phyloP scores from a whole-genome alignment of 495 filamentous ascomycete species.

The Penicillium paradoxum region DNA sequence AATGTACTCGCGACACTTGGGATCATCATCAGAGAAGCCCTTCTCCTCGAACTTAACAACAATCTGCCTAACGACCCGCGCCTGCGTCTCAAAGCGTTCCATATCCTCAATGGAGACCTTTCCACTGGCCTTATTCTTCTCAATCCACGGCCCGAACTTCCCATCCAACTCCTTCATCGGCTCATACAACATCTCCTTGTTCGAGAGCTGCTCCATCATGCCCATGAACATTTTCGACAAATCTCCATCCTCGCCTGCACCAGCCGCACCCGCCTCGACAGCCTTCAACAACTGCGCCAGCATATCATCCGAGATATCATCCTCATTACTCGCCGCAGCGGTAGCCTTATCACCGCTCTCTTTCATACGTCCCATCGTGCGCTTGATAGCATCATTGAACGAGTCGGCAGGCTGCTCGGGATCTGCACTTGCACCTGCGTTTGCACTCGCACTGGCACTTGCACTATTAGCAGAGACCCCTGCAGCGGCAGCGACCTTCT shows the following conservation, averaged over 20 bases:
- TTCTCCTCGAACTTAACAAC: conserved; percentile 78
- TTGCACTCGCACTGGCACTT: conserved; percentile 8
- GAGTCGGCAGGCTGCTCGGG: conserved; percentile 42
- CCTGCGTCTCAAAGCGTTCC: conserved; percentile 75
- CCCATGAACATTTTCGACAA: conserved; percentile 88
- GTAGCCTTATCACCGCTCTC: conserved; percentile 75
- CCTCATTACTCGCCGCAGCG: conserved; percentile 60
- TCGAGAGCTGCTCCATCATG: conserved; percentile 98
- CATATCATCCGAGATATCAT: conserved; percentile 70
- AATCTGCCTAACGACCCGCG: conserved; percentile 77
- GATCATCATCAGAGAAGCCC: conserved; percentile 74
- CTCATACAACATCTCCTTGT: conserved; percentile 96
- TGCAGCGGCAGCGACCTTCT: not conserved
- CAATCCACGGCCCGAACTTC: conserved; percentile 87
- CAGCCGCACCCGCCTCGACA: conserved; percentile 55
- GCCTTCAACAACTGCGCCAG: conserved; percentile 81
- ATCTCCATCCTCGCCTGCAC: conserved; percentile 72
- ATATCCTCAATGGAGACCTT: conserved; percentile 64
- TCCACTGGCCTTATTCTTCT: conserved; percentile 61
- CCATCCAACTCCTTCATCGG: conserved; percentile 95
- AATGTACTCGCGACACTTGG: conserved; percentile 81
- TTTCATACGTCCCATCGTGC: conserved; percentile 93
- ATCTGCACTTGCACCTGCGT: conserved; percentile 16
- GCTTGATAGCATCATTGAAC: conserved; percentile 86
- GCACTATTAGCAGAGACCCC: not conserved